Conservation (phyloP, 129 eudicot species). For the Pittosporum tobira region DNA sequence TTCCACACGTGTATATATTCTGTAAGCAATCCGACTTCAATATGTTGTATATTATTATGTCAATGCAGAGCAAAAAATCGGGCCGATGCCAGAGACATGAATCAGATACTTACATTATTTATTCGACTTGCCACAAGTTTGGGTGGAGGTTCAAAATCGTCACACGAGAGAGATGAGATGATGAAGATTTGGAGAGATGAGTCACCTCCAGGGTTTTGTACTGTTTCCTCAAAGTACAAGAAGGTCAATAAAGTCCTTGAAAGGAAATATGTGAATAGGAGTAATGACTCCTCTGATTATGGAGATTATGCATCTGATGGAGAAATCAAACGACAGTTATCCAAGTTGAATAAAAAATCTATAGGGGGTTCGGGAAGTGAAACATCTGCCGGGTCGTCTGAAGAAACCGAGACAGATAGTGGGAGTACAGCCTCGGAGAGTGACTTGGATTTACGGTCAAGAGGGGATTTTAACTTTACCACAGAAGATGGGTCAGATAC, state of each 20-base stretch:
- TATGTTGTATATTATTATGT: slow-evolving; percentile 11
- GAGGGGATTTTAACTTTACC: slow-evolving; percentile 33
- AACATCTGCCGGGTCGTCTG: slow-evolving; percentile 82
- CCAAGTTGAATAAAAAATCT: slow-evolving; percentile 58
- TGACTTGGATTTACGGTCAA: slow-evolving; percentile 41
- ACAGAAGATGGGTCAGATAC: slow-evolving; percentile 62
- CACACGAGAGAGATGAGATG: slow-evolving; percentile 45
- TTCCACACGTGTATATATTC: no score
- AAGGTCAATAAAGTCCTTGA: slow-evolving; percentile 43
- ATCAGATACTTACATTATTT: slow-evolving; percentile 57
- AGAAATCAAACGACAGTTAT: slow-evolving; percentile 59
- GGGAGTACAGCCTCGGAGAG: slow-evolving; percentile 56
- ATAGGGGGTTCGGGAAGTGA: slow-evolving; percentile 59
- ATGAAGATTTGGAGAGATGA: slow-evolving; percentile 67
- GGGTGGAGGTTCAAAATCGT: slow-evolving; percentile 49
- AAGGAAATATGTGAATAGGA: slow-evolving; percentile 48
- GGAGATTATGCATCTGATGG: slow-evolving; percentile 70
- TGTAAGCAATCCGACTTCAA: not conserved
- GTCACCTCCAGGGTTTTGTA: slow-evolving; percentile 66
- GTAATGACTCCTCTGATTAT: slow-evolving; percentile 44
- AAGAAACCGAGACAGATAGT: slow-evolving; percentile 49
- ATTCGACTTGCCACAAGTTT: slow-evolving; percentile 69
- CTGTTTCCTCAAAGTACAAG: slow-evolving; percentile 46
- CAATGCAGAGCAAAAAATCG: slow-evolving; percentile 48
- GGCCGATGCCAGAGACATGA: slow-evolving; percentile 59